phyloP scores from a whole-genome alignment of 208 protist species.

The Leishmania mexicana region DNA sequence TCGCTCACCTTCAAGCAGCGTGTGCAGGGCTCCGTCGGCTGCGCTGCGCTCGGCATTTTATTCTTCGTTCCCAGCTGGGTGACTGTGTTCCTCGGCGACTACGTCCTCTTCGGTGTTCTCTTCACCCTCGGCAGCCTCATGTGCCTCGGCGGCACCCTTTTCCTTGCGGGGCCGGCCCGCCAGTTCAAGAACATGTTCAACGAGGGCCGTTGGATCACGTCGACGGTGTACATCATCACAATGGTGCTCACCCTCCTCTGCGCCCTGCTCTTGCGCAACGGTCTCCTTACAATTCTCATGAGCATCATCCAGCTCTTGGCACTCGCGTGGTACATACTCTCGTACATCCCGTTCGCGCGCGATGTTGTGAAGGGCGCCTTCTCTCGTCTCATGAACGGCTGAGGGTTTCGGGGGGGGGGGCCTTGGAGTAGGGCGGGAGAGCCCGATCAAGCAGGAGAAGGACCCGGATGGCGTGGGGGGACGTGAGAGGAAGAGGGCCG shows the following conservation, averaged over 20 bases:
- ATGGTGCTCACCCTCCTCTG: slow-evolving; percentile 75
- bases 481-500: not conserved
- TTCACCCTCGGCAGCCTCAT: slow-evolving; percentile 70
- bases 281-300: slow-evolving; percentile 55
- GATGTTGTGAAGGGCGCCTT: slow-evolving; percentile 50
- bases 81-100: slow-evolving; percentile 61
- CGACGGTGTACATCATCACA: slow-evolving; percentile 67
- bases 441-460: not conserved
- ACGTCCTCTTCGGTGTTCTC: slow-evolving; percentile 75
- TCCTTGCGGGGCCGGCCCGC: slow-evolving; percentile 74
- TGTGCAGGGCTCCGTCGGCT: slow-evolving; percentile 62
- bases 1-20: slow-evolving; percentile 78
- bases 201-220: slow-evolving; percentile 77
- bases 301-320: slow-evolving; percentile 73
- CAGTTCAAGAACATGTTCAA: slow-evolving; percentile 88
- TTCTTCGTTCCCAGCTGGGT: slow-evolving; percentile 73
- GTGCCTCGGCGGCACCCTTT: slow-evolving; percentile 64
- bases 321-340: slow-evolving; percentile 88
- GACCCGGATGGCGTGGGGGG: not conserved
- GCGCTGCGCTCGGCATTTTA: slow-evolving; percentile 51
- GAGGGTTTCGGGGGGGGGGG: not conserved
- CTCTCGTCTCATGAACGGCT: slow-evolving; percentile 9
- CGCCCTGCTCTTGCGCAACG: slow-evolving; percentile 61
- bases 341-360: slow-evolving; percentile 86
- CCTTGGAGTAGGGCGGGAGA: not conserved